A percentile compares a stretch with the other conserved stretches of the same genome.
Conservation (phyloP, 331 rosid species). For the Quercus tomentella region DNA sequence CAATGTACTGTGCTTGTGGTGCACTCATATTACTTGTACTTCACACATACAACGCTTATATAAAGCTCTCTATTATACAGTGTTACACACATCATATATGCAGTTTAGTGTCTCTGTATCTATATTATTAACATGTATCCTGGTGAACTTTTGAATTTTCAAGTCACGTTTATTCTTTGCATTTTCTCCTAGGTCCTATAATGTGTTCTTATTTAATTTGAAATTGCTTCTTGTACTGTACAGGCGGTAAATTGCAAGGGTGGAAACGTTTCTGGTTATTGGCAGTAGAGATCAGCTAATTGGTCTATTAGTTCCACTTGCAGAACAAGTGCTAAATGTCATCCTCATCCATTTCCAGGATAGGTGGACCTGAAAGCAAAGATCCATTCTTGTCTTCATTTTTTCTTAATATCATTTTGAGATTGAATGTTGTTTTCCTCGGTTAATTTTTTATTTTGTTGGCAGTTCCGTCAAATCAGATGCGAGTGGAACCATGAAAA, state of each 20-base stretch:
- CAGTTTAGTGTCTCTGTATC: too few species aligned
- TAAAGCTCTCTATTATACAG: too few species aligned
- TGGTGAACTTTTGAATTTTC: not conserved
- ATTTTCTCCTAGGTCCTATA: not conserved
- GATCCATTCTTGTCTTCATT: not conserved
- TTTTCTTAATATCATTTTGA: not conserved
- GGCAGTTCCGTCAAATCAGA: slow-evolving; percentile 48
- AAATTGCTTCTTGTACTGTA: slow-evolving; percentile 6
- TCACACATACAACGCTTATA: too few species aligned
- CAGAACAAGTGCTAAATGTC: slow-evolving; percentile 72
- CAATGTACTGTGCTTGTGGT: too few species aligned
- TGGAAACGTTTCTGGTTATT: slow-evolving; percentile 85
- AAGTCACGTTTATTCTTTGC: not conserved
- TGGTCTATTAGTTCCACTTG: slow-evolving; percentile 57
- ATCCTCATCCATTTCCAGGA: slow-evolving; percentile 77
- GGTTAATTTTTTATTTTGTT: slow-evolving; percentile 20
- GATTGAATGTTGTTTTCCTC: not conserved
- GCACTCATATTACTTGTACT: too few species aligned
- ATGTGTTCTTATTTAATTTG: not conserved
- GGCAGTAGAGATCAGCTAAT: slow-evolving; percentile 68
- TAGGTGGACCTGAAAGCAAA: slow-evolving; percentile 39
- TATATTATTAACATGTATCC: not conserved
- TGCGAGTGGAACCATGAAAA: slow-evolving; percentile 31
- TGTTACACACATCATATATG: too few species aligned
- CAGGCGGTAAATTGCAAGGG: slow-evolving; percentile 90